Base-by-base conservation (phyloP, 306 rosid species). In the Corylus americana region DNA sequence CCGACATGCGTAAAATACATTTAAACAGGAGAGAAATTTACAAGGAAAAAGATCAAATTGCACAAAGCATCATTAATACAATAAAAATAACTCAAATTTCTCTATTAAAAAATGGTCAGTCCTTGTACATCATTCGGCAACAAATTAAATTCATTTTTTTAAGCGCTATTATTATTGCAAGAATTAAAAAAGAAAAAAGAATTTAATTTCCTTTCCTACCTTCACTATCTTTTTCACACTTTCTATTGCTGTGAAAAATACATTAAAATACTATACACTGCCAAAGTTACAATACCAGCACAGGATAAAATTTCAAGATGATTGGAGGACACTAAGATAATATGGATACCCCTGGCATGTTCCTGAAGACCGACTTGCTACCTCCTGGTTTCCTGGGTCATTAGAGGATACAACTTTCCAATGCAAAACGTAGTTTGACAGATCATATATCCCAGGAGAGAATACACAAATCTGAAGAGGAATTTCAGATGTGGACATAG, bases 381-480 rank as follows among this genome's bases (percentile, higher is more conserved):
- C 85, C 35, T 79, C 84, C 16, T 76, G 57, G 58, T 78, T 84
- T 78, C 72, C 84, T 66, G 49, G 77, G 51, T 81, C 87, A 9
- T 82, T 17, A 0, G 88, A 68, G 5, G 82, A 82, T 12, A 78
- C 17, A 82, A 90, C 92, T 67, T 82, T 89, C 99, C 99, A 95
- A 78, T 82, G 89, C 90, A 95, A 79, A 76, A 61, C 75, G 72
- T 95, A 95, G 85, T 81, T 93, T 59, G 99, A 93, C 76, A 95
- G 81, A 77, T 95, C 92, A 57, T 82, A 90, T 22, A 90, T 91
- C 55, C 99, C 99, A 2, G 97, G 94, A 84, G 96, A 89, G 83
- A 95, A 91, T 7, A 90, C 92, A 80, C 91, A 91, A 75, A 95
- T 86, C 88, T 90, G 97, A 82, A 93, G 98, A 73, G 97, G 96